A percentile compares a stretch with the other conserved stretches of the same genome.
Conservation (phyloP, 2,329 filamentous ascomycete species). For the Fusarium pininemorale region DNA sequence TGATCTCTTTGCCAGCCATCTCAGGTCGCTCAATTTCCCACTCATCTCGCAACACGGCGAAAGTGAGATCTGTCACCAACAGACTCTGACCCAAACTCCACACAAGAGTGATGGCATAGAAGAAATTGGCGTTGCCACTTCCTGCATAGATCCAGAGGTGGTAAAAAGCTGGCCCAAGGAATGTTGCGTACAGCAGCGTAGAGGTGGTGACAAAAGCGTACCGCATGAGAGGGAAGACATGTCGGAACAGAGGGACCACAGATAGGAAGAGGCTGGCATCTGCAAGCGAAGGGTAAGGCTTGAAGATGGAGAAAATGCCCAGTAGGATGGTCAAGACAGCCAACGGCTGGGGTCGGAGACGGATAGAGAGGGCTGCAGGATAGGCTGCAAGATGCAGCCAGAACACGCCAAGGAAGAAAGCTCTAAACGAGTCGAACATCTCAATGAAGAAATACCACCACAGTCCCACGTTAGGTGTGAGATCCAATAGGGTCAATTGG, state of each 20-base stretch:
- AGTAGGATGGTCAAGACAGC: conserved; percentile 86
- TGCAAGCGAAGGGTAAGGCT: conserved; percentile 93
- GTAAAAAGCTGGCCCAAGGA: conserved; percentile 94
- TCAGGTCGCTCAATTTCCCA: conserved; percentile 93
- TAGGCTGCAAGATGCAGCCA: conserved; percentile 95
- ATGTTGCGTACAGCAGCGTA: conserved; percentile 84
- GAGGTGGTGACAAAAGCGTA: conserved; percentile 90
- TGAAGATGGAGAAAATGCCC: conserved; percentile 93
- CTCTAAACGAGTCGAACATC: conserved; percentile 98
- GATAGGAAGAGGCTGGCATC: conserved; percentile 89
- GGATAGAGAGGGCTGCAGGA: conserved; percentile 84
- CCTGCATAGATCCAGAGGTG: conserved; percentile 98
- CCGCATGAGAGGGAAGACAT: conserved; percentile 91
- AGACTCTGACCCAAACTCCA: conserved; percentile 93
- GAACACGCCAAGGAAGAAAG: conserved; percentile 97
- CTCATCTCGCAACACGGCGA: conserved; percentile 89
- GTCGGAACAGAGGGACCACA: conserved; percentile 85
- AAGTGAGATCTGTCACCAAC: conserved; percentile 86
- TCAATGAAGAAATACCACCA: conserved; percentile 99
- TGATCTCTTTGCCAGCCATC: conserved; percentile 86
- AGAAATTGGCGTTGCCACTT: conserved; percentile 98
- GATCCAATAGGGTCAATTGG: conserved; percentile 87
- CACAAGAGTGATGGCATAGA: conserved; percentile 98
- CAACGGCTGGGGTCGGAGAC: conserved; percentile 84
- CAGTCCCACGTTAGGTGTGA: conserved; percentile 93